Base-by-base conservation (phyloP, 2,329 filamentous ascomycete species). In the Harringtonia aguacate region DNA sequence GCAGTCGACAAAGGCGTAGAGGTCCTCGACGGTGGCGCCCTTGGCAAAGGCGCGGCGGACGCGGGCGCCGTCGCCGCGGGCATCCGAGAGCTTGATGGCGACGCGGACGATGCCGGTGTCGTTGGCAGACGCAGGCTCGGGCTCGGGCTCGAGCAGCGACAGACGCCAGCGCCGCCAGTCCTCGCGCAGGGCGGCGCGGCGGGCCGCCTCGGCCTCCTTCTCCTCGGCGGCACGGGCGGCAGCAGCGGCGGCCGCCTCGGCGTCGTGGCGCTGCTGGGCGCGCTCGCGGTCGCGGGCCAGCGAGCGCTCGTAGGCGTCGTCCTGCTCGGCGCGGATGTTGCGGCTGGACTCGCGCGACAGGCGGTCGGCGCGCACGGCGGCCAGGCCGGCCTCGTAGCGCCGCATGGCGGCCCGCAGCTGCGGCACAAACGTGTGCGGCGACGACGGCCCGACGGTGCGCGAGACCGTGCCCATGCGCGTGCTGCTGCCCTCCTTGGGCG, bases 1-100 rank as follows among this genome's bases (percentile, higher is more conserved):
- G 64, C 90, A 97, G 58, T 98, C 92, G 3, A 97, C 88, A 64
- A 94, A 95, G 0, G 90, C 92, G 61, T 97, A 97, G 7, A 98
- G 66, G 56, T 95, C 88, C 58, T 97, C 90, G 31, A 97, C 68
- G 3, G 75, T 71, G 0, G 84, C 77, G n/a, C 77, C 69, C 1
- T 73, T 68, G 0, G 69, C 61, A 59, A 98, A 97, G 20, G 41
- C 43, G 40, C 76, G 77, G 35, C 90, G 75, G 45, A 94, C 76
- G 3, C 95, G 75, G 35, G 89, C 74, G 39, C 86, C 83, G n/a
- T n/a, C n/a, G 5, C 76, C 81, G 0, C 62, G 64, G 27, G 60
- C 60, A 50, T 72, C 68, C 9, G 77, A 76, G 72, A 82, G 74
- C 64, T 78, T 80, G 35, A 82, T 63, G 4, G 77, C 78, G 24